Evolutionary conservation across 164 flowering plant species (phyloP), one percentile per base, ranked within the genome.

Genomic region (Tetracentron sinense): DNA sequence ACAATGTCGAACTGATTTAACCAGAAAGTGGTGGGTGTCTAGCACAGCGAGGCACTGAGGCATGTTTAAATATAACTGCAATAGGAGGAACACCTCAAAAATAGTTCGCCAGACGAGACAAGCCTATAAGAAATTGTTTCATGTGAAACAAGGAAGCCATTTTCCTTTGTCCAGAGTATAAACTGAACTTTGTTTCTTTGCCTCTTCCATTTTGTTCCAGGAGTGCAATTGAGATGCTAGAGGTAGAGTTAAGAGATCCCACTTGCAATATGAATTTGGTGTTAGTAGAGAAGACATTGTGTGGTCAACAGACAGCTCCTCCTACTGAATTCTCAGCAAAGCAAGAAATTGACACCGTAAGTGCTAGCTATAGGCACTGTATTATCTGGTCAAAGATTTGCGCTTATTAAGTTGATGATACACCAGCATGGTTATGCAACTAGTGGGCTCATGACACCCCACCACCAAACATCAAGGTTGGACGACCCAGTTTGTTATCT

Each of bases 201-300:
- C 29, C 12, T 19, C 38, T 28, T 44, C 31, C n/a, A 10, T 38
- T 64, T 51, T 77, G 10, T 55, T 71, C 29, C 83, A 94, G 99
- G 86, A 83, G 78, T 79, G 97, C 95, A 23, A 63, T 91, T 73
- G 97, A 89, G 64, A 74, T 89, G 51, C 71, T 91, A 61, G 93
- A 86, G 69, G 74, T 82, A 38, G 98, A 94, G 62, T 28, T 77
- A 6, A 78, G 58, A 66, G 86, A 80, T 56, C 27, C 74, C 26
- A 44, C 61, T 10, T 44, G 68, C 58, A 67, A 33, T 42, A 14
- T 60, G 16, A 57, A 60, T 64, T 31, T 52, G 11, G 50, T 74
- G 47, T 64, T 67, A 16, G 30, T 25, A 15, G 85, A 74, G 52
- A 62, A 50, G 17, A 61, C 62, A 21, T 62, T 23, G 25, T 51